These are phyloP conservation scores for Lachancea fermentati DNA, from an alignment of 805 yeast species.

Conservation along the genomic window DNA sequence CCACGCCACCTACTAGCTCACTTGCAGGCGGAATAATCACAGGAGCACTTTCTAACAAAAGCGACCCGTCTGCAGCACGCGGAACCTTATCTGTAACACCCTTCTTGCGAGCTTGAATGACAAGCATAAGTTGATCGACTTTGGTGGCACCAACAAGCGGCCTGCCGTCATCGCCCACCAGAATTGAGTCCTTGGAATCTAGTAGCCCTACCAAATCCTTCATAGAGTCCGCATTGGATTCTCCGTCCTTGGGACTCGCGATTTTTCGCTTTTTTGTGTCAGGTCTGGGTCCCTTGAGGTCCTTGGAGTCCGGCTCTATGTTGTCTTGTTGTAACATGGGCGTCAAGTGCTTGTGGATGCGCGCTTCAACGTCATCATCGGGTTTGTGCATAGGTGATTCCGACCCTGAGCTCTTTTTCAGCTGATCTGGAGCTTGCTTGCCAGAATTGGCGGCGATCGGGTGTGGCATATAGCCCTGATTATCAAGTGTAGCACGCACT, in stretches of 20 bases:
- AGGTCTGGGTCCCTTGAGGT: neutral
- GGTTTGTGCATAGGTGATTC: constrained; percentile 5
- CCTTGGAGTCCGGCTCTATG: neutral
- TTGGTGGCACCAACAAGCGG: constrained; percentile 81
- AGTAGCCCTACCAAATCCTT: constrained; percentile 2
- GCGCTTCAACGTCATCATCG: constrained; percentile 9
- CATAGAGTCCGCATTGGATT: constrained; percentile 4
- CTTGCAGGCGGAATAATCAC: constrained; percentile 52
- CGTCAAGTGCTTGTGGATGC: constrained; percentile 6
- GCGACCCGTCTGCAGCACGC: constrained; percentile 65
- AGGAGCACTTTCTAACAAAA: constrained; percentile 44
- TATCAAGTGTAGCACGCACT: constrained; percentile 22
- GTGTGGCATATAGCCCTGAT: constrained; percentile 15
- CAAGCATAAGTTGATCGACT: constrained; percentile 86
- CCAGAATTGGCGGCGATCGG: constrained; percentile 13
- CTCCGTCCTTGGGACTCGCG: constrained; percentile 1
- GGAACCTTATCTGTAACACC: constrained; percentile 61
- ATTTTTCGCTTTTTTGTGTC: constrained; percentile 2
- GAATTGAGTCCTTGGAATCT: constrained; percentile 8
- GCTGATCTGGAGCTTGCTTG: constrained; percentile 1
- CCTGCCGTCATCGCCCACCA: constrained; percentile 48
- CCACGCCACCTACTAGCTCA: constrained; percentile 75
- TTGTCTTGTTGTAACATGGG: constrained; percentile 4
- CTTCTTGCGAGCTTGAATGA: constrained; percentile 81
- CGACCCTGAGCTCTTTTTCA: constrained; percentile 3